Evolutionary conservation across 257 asterid genomes (phyloP).

Genomic region (Gentiana macrophylla): DNA sequence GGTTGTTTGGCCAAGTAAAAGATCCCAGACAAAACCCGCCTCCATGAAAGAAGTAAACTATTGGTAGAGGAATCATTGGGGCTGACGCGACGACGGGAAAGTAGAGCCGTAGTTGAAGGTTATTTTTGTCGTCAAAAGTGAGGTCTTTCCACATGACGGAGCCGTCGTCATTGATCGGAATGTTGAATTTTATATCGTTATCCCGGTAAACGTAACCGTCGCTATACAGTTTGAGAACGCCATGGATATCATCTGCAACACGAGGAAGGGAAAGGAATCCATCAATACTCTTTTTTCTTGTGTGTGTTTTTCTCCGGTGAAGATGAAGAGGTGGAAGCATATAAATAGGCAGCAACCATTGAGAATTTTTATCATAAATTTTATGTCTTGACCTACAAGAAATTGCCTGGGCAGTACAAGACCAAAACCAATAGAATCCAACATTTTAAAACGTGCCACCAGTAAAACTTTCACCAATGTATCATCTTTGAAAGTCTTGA

Average conservation of each 20-base stretch:
- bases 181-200: background rate
- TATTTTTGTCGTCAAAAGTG: conserved; percentile 22
- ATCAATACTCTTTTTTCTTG: conserved; percentile 10
- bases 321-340: background rate
- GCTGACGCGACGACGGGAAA: background rate
- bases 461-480: too few relatives aligned
- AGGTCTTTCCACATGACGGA: conserved; percentile 58
- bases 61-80: conserved; percentile 9
- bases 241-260: conserved; percentile 6
- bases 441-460: too few relatives aligned
- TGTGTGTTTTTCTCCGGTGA: background rate
- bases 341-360: conserved; percentile 1
- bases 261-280: conserved; percentile 7
- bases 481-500: too few relatives aligned
- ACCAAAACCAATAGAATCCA: too few relatives aligned
- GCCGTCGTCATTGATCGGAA: conserved; percentile 47
- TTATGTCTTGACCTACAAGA: too few relatives aligned
- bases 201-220: conserved; percentile 11
- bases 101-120: conserved; percentile 53
- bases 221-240: conserved; percentile 5
- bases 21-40: conserved; percentile 87
- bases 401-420: too few relatives aligned
- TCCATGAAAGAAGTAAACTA: conserved; percentile 57
- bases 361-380: too few relatives aligned
- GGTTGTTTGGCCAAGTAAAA: conserved; percentile 58